phyloP scores from a whole-genome alignment of 2,329 filamentous ascomycete species.

The Phialocephala sp. region DNA sequence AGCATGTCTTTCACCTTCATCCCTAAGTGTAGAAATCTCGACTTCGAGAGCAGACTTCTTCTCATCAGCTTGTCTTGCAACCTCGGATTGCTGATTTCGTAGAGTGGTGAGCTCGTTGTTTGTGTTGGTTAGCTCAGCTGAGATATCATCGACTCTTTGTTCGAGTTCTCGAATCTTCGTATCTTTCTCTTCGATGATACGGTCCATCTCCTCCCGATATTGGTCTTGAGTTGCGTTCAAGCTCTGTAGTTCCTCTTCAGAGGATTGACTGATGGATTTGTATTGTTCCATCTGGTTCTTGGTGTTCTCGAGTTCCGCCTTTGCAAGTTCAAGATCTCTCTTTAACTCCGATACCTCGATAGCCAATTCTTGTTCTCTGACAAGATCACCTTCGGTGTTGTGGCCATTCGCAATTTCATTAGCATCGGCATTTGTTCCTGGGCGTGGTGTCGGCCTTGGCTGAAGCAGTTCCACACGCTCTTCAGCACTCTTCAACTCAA shows the following conservation, averaged over 20 bases:
- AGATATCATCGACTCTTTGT: conserved; percentile 83
- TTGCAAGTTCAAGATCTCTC: conserved; percentile 82
- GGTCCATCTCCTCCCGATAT: conserved; percentile 86
- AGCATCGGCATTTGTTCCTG: conserved; percentile 51
- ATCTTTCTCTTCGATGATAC: conserved; percentile 77
- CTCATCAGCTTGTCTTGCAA: conserved; percentile 73
- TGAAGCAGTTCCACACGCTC: conserved; percentile 84
- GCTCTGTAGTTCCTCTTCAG: conserved; percentile 85
- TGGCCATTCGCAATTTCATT: conserved; percentile 49
- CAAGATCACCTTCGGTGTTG: conserved; percentile 62
- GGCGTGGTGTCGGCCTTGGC: conserved; percentile 73
- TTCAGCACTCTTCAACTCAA: conserved; percentile 87
- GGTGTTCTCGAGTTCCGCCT: conserved; percentile 79
- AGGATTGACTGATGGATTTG: conserved; percentile 82
- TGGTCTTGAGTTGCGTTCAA: conserved; percentile 82
- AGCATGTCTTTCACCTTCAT: conserved; percentile 79
- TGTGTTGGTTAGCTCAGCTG: conserved; percentile 77
- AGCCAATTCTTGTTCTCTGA: conserved; percentile 77
- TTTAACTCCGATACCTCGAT: conserved; percentile 86
- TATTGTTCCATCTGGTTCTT: conserved; percentile 86
- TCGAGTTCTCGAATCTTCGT: conserved; percentile 79
- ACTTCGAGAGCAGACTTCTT: conserved; percentile 81
- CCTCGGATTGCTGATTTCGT: conserved; percentile 80
- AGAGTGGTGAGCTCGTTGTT: conserved; percentile 83
- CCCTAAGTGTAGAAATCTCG: conserved; percentile 81